Evolutionary conservation across 1,284 basidiomycete species (phyloP), one percentile per base, ranked within the genome.

Genomic region (Pholiota adiposa): DNA sequence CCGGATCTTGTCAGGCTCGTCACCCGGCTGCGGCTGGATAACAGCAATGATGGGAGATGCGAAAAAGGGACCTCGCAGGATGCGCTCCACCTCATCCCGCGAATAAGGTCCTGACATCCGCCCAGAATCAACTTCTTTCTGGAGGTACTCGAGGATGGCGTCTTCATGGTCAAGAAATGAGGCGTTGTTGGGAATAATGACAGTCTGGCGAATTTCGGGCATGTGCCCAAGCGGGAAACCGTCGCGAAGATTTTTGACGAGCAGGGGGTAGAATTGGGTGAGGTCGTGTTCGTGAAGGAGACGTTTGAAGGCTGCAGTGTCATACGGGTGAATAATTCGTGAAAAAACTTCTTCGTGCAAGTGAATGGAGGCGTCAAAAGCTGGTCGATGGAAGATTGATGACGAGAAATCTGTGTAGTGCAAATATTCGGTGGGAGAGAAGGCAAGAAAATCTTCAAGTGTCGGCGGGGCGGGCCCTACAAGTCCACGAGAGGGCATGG

Each of bases 401-500:
- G 11, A 19, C 19, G 33, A 51, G 18, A 51, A 51, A 36, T 51
- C 18, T 0, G 29, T 31, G 14, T 51, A 51, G 9, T 16, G 18
- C 9, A 51, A 19, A 21, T 8, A n/a, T 6, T 41, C 53, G 9
- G 62, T 56, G 2, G 3, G 16, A 1, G 55, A 43, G 1, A n/a
- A n/a, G n/a, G n/a, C n/a, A n/a, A 58, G 18, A 23, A 62, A 57
- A 8, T 41, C 49, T 8, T 62, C 48, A 60, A 12, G 27, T 1
- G 14, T 43, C n/a, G n/a, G n/a, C 8, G 4, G 53, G 51, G 3
- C 49, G 29, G 44, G 33, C 3, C 1, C 50, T 49, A 44, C 63
- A 69, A n/a, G 48, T 49, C 49, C 62, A 61, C 11, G 63, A 62
- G 48, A 67, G 58, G 2, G 63, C 55, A 21, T 27, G 25, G 50